Conservation (phyloP, 345 rosid genomes). For the Eucalyptus curtisii region DNA sequence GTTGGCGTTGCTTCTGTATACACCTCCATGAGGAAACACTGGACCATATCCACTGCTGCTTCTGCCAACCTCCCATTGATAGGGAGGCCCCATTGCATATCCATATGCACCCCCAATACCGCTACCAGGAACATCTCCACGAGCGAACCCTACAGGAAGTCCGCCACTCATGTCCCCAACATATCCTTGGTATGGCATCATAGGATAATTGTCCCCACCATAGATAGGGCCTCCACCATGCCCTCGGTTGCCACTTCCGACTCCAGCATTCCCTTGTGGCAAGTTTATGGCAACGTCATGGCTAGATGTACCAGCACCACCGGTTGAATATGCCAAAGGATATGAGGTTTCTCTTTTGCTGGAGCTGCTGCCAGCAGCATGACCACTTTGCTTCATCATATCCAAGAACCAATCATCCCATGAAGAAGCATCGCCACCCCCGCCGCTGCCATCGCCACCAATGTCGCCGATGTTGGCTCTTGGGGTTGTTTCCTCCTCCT, state of each 20-base stretch:
- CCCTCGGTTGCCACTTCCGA: neutral
- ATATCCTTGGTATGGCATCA: neutral
- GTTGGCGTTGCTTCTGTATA: neutral
- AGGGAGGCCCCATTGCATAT: neutral
- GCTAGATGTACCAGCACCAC: neutral
- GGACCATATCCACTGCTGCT: neutral
- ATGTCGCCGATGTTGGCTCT: neutral
- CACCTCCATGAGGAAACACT: neutral
- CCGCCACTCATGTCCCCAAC: neutral
- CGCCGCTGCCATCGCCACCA: neutral
- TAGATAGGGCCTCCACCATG: neutral
- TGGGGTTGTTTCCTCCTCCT: neutral
- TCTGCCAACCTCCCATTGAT: neutral
- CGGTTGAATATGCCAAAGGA: neutral
- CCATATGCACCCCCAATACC: neutral
- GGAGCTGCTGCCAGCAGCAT: neutral
- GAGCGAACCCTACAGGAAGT: neutral
- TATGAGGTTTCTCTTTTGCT: neutral
- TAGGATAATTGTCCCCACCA: conserved; percentile 7
- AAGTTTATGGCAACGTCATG: neutral
- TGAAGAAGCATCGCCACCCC: neutral
- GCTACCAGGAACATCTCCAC: neutral
- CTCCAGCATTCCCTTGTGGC: neutral
- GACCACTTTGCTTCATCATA: neutral
- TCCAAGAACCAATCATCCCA: neutral